These are phyloP conservation scores for Fusarium kyushuense DNA, from an alignment of 2,329 filamentous ascomycete genomes.

Conservation along the genomic window DNA sequence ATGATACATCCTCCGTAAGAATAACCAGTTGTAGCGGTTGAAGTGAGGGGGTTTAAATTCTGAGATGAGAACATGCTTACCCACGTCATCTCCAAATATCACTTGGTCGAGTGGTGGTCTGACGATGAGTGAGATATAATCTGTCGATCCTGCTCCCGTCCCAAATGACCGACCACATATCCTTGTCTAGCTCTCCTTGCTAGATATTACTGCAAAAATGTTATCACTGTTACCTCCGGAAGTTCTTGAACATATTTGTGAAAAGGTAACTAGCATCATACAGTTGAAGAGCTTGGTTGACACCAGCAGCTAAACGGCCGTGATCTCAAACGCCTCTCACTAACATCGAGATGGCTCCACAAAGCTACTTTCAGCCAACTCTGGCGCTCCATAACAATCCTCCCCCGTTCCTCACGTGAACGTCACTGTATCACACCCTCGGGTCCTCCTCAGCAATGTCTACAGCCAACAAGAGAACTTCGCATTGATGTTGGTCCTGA, in stretches of 20 bases:
- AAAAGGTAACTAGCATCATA: neutral
- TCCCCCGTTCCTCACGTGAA: fast-evolving
- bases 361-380: neutral
- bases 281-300: neutral
- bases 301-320: neutral
- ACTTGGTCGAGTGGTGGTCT: neutral
- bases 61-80: slow-evolving; percentile 24
- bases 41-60: neutral
- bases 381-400: neutral
- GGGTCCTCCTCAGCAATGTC: neutral
- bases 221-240: neutral
- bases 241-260: neutral
- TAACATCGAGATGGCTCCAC: slow-evolving; percentile 5
- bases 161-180: fast-evolving
- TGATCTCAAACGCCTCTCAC: neutral
- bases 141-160: fast-evolving
- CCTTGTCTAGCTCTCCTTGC: fast-evolving
- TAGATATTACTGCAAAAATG: neutral
- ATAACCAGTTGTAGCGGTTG: neutral
- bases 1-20: fast-evolving
- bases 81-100: neutral
- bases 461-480: neutral
- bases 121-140: neutral
- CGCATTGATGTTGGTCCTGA: neutral
- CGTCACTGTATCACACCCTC: neutral